Evolutionary conservation across 2,329 filamentous ascomycete genomes (phyloP).

Genomic region (Leptographium flavum): DNA sequence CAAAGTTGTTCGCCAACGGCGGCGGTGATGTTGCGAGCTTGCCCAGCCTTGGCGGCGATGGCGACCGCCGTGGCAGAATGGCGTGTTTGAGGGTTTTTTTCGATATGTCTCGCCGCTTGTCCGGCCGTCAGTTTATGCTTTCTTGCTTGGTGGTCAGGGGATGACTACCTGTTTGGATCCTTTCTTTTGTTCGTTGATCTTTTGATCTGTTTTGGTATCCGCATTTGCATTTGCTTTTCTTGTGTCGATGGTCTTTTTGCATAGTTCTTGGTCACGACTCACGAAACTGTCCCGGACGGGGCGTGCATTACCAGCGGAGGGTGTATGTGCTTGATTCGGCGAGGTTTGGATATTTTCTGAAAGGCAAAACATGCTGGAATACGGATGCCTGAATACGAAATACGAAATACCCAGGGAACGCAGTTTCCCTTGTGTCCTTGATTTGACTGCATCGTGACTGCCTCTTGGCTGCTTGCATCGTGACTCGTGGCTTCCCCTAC

Average conservation of each 20-base stretch:
- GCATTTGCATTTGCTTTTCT: neutral
- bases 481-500: too few species aligned
- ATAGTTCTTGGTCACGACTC: slow-evolving; percentile 3
- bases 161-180: too few species aligned
- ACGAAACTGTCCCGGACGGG: neutral
- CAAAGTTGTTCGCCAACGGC: slow-evolving; percentile 9
- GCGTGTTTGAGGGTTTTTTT: too few species aligned
- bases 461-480: too few species aligned
- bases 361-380: neutral
- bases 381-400: too few species aligned
- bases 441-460: too few species aligned
- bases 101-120: too few species aligned
- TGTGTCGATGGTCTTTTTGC: neutral
- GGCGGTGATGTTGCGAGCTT: slow-evolving; percentile 1
- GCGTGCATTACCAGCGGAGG: neutral
- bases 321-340: neutral
- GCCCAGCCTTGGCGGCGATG: neutral
- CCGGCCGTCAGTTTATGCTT: too few species aligned
- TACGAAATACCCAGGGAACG: too few species aligned
- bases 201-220: neutral
- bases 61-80: too few species aligned
- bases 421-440: too few species aligned
- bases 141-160: neutral
- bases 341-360: neutral
- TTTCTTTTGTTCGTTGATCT: neutral